Evolutionary conservation across 2,329 filamentous ascomycete genomes (phyloP).

Genomic region (Neoascochyta sp.): DNA sequence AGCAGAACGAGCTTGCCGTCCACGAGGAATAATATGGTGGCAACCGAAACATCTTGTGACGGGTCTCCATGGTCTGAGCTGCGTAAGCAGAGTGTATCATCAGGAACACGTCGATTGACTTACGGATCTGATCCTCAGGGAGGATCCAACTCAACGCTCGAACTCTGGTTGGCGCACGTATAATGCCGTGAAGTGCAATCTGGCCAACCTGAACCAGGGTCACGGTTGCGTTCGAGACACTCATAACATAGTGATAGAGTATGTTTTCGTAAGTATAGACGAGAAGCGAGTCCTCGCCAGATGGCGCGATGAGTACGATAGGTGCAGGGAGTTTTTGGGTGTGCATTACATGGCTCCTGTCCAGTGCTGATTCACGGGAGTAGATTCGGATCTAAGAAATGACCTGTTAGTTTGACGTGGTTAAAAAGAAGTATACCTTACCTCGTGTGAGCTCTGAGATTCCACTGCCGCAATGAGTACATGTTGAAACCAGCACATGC

Average conservation of each 20-base stretch:
- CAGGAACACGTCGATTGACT: constrained; percentile 23
- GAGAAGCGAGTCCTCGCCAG: constrained; percentile 88
- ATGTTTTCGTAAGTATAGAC: constrained; percentile 98
- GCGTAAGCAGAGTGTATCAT: constrained; percentile 14
- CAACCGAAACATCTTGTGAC: constrained; percentile 89
- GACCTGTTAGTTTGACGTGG: not conserved
- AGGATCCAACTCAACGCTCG: constrained; percentile 93
- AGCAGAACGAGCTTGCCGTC: constrained; percentile 93
- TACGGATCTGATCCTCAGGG: constrained; percentile 79
- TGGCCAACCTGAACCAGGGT: constrained; percentile 91
- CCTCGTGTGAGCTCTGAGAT: constrained; percentile 72
- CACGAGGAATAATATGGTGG: constrained; percentile 92
- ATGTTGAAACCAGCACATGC: constrained; percentile 99
- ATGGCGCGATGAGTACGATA: constrained; percentile 83
- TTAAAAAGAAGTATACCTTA: constrained; percentile 24
- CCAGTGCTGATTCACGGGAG: constrained; percentile 77
- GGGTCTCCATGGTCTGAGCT: constrained; percentile 74
- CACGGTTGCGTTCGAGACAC: constrained; percentile 65
- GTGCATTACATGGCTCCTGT: constrained; percentile 69
- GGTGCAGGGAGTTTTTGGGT: constrained; percentile 75
- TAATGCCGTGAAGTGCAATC: constrained; percentile 95
- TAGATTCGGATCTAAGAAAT: constrained; percentile 69
- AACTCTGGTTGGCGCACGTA: constrained; percentile 86
- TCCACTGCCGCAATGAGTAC: constrained; percentile 93
- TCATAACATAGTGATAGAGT: constrained; percentile 90